phyloP scores from a whole-genome alignment of 108 stramenopile genomes.

The Nitzschia putrida region DNA sequence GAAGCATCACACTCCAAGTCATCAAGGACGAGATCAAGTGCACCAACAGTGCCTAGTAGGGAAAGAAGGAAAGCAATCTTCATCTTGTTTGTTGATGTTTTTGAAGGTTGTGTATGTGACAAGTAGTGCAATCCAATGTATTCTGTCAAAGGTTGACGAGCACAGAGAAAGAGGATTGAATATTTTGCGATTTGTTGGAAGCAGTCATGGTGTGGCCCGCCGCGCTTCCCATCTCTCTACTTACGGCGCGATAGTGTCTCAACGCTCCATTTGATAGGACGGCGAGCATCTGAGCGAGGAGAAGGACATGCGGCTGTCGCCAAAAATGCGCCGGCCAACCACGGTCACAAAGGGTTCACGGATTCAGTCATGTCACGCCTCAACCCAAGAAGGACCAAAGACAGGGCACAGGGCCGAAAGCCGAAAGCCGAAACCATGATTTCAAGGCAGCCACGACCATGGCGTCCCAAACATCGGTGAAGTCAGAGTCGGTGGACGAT shows the following conservation, averaged over 20 bases:
- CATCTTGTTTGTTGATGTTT: neutral
- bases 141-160: no score
- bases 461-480: neutral
- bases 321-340: neutral
- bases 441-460: neutral
- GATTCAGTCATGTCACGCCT: neutral
- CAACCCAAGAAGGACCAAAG: neutral
- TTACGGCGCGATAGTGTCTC: no score
- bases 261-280: no score
- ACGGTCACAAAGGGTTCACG: neutral
- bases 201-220: neutral
- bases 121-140: no score
- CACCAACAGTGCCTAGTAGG: slow-evolving; percentile 7
- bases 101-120: neutral
- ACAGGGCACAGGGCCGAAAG: neutral
- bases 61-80: neutral
- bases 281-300: neutral
- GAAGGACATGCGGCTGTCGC: neutral
- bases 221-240: neutral
- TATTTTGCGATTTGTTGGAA: no score
- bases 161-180: no score
- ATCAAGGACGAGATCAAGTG: slow-evolving; percentile 32
- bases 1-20: slow-evolving; percentile 21
- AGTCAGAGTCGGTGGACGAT: neutral
- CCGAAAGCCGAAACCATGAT: no score